phyloP scores from a whole-genome alignment of 2,329 filamentous ascomycete species.

The Shiraia bambusicola region DNA sequence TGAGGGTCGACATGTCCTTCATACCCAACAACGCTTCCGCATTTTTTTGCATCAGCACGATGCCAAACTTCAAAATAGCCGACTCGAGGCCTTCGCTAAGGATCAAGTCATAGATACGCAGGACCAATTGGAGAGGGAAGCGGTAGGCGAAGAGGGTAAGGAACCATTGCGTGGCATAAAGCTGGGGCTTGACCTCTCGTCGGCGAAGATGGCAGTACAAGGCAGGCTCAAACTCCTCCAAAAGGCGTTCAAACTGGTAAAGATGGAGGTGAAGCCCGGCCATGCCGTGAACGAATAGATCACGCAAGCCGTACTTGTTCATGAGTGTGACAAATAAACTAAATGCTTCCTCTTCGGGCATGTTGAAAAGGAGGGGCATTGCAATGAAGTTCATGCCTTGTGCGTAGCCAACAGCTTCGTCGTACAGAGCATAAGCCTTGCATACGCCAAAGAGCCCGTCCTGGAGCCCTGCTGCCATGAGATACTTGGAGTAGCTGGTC shows the following conservation, averaged over 20 bases:
- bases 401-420: conserved; percentile 92
- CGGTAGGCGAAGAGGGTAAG: conserved; percentile 97
- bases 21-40: conserved; percentile 73
- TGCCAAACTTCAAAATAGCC: conserved; percentile 90
- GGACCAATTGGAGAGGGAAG: conserved; percentile 91
- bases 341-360: conserved; percentile 97
- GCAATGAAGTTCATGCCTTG: conserved; percentile 99
- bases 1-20: conserved; percentile 88
- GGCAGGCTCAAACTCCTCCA: conserved; percentile 92
- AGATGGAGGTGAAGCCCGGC: conserved; percentile 89
- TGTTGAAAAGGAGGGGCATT: conserved; percentile 96
- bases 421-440: conserved; percentile 95
- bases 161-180: conserved; percentile 99
- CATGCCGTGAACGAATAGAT: conserved; percentile 95
- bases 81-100: conserved; percentile 84
- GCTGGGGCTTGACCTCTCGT: conserved; percentile 80
- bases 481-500: conserved; percentile 96
- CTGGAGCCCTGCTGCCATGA: conserved; percentile 85
- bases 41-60: conserved; percentile 97
- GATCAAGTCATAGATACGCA: conserved; percentile 95
- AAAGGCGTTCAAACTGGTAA: conserved; percentile 89
- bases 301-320: conserved; percentile 92
- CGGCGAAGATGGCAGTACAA: conserved; percentile 92
- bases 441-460: conserved; percentile 93
- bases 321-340: conserved; percentile 89